phyloP scores from a whole-genome alignment of 495 filamentous ascomycete genomes.

The Cryomyces antarcticus region DNA sequence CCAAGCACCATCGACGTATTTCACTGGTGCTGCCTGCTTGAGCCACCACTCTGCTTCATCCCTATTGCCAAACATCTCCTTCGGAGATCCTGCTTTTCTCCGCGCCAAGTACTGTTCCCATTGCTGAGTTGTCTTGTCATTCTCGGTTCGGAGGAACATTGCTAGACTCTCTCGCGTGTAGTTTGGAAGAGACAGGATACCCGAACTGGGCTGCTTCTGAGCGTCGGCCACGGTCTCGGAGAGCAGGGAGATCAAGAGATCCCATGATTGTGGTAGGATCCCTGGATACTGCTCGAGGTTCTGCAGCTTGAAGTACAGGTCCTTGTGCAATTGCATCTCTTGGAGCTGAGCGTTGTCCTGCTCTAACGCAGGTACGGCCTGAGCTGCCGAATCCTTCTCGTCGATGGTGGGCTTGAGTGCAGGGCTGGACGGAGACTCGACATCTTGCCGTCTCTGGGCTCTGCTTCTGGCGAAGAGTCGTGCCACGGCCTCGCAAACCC shows the following conservation, averaged over 20 bases:
- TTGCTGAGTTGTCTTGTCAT: slow-evolving; percentile 10
- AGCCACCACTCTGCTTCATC: slow-evolving; percentile 25
- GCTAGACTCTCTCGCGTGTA: slow-evolving; percentile 14
- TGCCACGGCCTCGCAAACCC: neutral
- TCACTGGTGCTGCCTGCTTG: slow-evolving; percentile 23
- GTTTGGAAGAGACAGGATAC: slow-evolving; percentile 19
- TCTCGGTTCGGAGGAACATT: slow-evolving; percentile 15
- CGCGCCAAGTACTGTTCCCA: slow-evolving; percentile 19
- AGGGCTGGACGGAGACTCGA: neutral
- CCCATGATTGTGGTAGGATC: slow-evolving; percentile 13
- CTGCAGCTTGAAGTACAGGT: slow-evolving; percentile 23
- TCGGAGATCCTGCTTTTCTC: slow-evolving; percentile 10
- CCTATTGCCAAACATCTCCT: slow-evolving; percentile 19
- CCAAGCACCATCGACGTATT: slow-evolving; percentile 32
- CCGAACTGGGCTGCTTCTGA: slow-evolving; percentile 1
- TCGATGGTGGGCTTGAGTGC: neutral
- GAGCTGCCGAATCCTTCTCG: neutral
- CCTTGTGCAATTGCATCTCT: slow-evolving; percentile 3
- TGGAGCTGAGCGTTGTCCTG: neutral
- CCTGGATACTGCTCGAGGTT: slow-evolving; percentile 21
- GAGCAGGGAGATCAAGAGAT: slow-evolving; percentile 15
- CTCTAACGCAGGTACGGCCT: neutral
- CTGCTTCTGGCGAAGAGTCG: neutral
- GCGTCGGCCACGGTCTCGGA: slow-evolving; percentile 14
- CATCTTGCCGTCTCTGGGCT: neutral